Evolutionary conservation across 225 moss, liverwort and hornwort genomes (phyloP).

Genomic region (Pseudoscleropodium purum): DNA sequence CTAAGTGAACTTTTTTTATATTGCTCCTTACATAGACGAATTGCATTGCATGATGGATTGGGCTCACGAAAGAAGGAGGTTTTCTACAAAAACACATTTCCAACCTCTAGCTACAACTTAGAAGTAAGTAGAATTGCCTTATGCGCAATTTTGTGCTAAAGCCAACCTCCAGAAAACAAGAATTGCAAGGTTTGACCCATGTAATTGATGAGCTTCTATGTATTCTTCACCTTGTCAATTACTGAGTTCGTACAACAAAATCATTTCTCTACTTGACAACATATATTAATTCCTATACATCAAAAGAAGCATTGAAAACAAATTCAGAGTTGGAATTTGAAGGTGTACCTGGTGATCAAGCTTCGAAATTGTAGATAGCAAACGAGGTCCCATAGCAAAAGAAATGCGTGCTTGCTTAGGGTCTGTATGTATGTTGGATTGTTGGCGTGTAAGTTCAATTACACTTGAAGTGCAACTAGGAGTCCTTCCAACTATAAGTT

Average conservation of each 20-base stretch:
- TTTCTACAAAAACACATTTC: background rate
- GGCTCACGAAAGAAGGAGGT: too few relatives aligned
- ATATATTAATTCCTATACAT: too few relatives aligned
- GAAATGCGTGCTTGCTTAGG: too few relatives aligned
- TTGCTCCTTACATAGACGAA: background rate
- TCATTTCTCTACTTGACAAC: background rate
- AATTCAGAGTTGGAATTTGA: background rate
- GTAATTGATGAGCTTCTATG: background rate
- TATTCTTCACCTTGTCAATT: background rate
- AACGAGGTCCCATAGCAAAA: background rate
- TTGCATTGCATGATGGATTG: background rate
- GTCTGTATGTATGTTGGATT: background rate
- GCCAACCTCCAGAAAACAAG: background rate
- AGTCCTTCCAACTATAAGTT: background rate
- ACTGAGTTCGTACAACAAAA: background rate
- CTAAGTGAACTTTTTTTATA: too few relatives aligned
- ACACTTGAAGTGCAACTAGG: background rate
- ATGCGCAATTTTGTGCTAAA: background rate
- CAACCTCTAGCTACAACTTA: background rate
- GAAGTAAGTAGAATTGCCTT: background rate
- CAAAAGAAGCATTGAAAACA: background rate
- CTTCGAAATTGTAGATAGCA: background rate
- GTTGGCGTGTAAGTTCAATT: background rate
- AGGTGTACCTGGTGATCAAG: background rate
- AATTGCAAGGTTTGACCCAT: background rate